Evolutionary conservation across 1,139 yeast species (phyloP), one percentile per base, ranked within the genome.

Genomic region (Yamadazyma trypodendri): DNA sequence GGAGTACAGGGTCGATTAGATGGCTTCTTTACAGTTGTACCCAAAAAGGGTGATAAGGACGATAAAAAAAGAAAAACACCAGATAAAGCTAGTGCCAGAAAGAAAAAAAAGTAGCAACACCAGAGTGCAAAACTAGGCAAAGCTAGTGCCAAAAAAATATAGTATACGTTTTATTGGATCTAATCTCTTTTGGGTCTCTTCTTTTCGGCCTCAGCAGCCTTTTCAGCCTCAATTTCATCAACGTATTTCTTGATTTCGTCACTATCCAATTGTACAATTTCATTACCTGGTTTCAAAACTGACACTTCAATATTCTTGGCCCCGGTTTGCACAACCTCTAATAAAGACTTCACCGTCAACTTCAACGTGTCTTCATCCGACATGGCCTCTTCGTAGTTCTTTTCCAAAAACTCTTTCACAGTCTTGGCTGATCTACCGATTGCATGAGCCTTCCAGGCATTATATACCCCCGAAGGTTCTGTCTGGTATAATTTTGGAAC

Each of bases 371-470:
- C 84, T 35, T 84, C 84, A 51, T 82, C 89, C 43, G 73, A 70
- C 49, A 65, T 56, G 16, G 77, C 88, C 40, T 83, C 89, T 52
- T 75, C 77, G 65, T 86, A 90, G 55, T 88, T 86, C 67, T 89
- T 90, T 62, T 94, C 99, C 61, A 92, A 75, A 53, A 90, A 86
- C 61, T 94, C 98, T 51, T 95, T 82, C 24, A 94, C 97, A 1
- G 97, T 92, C 63, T 92, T 92, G 45, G 95, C 79, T 43, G 95
- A 86, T 58, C 96, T 81, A 40, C 99, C 99, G 58, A 94, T 92
- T 17, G 98, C 90, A 60, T 88, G 94, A 15, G 98, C 97, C 62
- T 90, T 88, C 98, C 98, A 92, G n/a, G 97, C 96, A 39, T 95
- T 88, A 60, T 84, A 92, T 48, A 92, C 94, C 21, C 99, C 99